Percentiles rank a stretch among this genome's conserved stretches.
Evolutionary conservation across 768 basidiomycete species (phyloP).

Genomic region (Mycena haematopus): DNA sequence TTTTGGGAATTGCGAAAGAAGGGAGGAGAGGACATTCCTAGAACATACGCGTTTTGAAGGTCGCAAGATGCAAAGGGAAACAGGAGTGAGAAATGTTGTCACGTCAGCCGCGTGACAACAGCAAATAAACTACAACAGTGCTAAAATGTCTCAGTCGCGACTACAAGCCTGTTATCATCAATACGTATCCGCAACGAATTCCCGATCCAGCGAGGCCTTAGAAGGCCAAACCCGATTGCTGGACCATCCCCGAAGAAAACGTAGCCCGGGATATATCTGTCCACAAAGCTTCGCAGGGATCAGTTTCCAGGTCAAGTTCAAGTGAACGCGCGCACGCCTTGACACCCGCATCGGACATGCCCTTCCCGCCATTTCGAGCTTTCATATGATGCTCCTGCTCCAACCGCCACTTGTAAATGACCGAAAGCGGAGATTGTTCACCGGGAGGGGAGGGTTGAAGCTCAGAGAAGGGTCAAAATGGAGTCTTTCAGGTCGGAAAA

Average conservation of each 20-base stretch:
- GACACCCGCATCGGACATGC: constrained; percentile 82
- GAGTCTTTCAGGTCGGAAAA: neutral
- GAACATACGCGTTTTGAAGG: constrained; percentile 2
- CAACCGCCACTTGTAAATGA: constrained; percentile 87
- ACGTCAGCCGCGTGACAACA: neutral
- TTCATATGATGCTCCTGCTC: constrained; percentile 95
- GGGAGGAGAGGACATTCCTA: constrained; percentile 16
- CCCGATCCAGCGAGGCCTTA: constrained; percentile 19
- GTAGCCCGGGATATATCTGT: constrained; percentile 94
- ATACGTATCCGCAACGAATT: constrained; percentile 13
- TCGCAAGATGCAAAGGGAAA: too few species aligned
- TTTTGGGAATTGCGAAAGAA: constrained; percentile 18
- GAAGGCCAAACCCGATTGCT: constrained; percentile 24
- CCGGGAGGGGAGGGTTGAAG: constrained; percentile 39
- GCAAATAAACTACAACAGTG: constrained; percentile 3
- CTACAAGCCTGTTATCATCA: constrained; percentile 22
- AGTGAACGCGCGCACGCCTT: constrained; percentile 57
- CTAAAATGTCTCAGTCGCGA: constrained; percentile 8
- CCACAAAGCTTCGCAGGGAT: constrained; percentile 68
- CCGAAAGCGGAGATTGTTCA: constrained; percentile 40
- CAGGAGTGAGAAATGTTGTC: too few species aligned
- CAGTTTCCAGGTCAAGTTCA: neutral
- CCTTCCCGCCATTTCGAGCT: constrained; percentile 77
- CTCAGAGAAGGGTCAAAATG: constrained; percentile 29
- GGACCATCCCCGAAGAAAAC: constrained; percentile 81